These are phyloP conservation scores for Kodamaea arcana DNA, from an alignment of 1,139 yeast species.

Conservation along the genomic window DNA sequence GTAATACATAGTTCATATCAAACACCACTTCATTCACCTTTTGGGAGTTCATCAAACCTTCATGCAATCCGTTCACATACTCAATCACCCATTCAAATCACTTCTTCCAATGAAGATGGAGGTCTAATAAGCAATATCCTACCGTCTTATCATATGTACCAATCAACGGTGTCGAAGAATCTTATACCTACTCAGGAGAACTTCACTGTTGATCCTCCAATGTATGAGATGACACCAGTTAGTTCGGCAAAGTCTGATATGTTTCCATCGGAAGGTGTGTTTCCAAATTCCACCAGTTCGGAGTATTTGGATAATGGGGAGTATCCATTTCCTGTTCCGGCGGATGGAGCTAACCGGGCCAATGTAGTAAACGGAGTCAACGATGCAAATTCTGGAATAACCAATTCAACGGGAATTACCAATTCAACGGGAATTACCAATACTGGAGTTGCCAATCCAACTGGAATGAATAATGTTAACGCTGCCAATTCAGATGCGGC, in stretches of 20 bases:
- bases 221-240: constrained; percentile 37
- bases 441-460: too few species aligned
- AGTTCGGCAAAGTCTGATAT: constrained; percentile 15
- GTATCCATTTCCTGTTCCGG: constrained; percentile 10
- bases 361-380: too few species aligned
- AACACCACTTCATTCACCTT: not conserved
- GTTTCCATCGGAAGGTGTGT: constrained; percentile 3
- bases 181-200: constrained; percentile 39
- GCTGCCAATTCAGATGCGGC: constrained; percentile 28
- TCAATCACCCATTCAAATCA: constrained; percentile 7
- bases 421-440: too few species aligned
- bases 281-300: not conserved
- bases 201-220: constrained; percentile 41
- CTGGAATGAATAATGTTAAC: too few species aligned
- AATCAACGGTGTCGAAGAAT: constrained; percentile 38
- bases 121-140: constrained; percentile 38
- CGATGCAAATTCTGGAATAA: constrained; percentile 2
- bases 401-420: too few species aligned
- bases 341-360: constrained; percentile 5
- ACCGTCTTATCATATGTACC: constrained; percentile 47
- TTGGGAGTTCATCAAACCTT: not conserved
- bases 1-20: not conserved
- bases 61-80: constrained; percentile 6
- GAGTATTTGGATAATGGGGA: too few species aligned
- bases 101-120: constrained; percentile 9